Base-by-base conservation (phyloP, 257 asterid genomes). In the Ajuga chamaepitys region DNA sequence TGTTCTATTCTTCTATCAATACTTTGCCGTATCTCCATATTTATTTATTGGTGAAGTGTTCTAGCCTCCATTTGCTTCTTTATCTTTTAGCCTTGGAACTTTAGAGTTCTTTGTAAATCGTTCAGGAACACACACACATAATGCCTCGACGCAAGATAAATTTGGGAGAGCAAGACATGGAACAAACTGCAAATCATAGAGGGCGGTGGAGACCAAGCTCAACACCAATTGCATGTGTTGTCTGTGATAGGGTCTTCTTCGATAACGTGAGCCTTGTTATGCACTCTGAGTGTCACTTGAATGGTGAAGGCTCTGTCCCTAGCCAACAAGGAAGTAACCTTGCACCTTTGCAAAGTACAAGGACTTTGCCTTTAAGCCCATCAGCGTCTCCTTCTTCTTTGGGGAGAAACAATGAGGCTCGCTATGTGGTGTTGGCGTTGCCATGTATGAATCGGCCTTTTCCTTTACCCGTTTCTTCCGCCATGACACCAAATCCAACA, bases 221-320 rank as follows among this genome's bases (percentile, higher is more conserved):
- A 11, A 22, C 10, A n/a, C n/a, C n/a, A n/a, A n/a, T n/a, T n/a
- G n/a, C n/a, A n/a, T n/a, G n/a, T n/a, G n/a, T n/a, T n/a, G n/a
- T n/a, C n/a, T n/a, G n/a, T n/a, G n/a, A n/a, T n/a, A n/a, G n/a
- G n/a, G n/a, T n/a, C n/a, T n/a, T 80, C 56, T 66, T 9, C 16
- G 73, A 80, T 55, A 70, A 80, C 21, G 54, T 70, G 11, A 70
- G 74, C 62, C 75, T 80, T 9, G 62, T 70, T 38, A 10, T 73
- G 4, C 85, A 80, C 65, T 80, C 73, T 63, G 82, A 57, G 75
- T 30, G 73, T 53, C 82, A 80, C 53, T 24, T 63, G 0, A 6
- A 38, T 9, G 58, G 47, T 0, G 72, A 66, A 37, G 18, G 2
- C 18, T 9, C 41, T 9, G 25, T 0, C 34, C 24, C n/a, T 3